Base-by-base conservation (phyloP, 2,329 filamentous ascomycete genomes). In the Penicillium sp. region DNA sequence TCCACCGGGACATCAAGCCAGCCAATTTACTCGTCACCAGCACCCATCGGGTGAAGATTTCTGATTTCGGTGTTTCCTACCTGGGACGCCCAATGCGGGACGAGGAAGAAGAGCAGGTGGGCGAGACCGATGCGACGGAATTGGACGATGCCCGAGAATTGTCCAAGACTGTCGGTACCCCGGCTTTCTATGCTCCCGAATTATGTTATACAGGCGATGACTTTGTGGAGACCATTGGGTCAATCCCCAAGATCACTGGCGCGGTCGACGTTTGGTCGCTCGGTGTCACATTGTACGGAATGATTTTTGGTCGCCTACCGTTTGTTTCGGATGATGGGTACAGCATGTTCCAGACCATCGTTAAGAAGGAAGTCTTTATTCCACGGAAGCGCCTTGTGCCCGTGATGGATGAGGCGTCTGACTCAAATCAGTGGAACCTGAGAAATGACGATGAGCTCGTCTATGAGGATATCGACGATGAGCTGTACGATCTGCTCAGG, bases 241-340 rank as follows among this genome's bases (percentile, higher is more conserved):
- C 61, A 7, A 57, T 68, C 1, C 88, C 78, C 57, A 91, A 78
- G 72, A 83, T 98, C 35, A 95, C 89, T 4, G 88, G 88, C 60
- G 88, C 94, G 61, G 95, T 98, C 58, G 93, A 98, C 64, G 84
- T 98, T 15, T 98, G 93, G 93, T 95, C 93, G 10, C 76, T 98
- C 21, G 93, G 93, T 21, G 88, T 98, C 19, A 98, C 93, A 0
- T 79, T 98, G 2, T 98, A 96, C 70, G 95, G 91, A 63, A 83
- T 98, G 67, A 83, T 98, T 48, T 98, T 86, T 65, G 93, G 89
- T 13, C 87, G 93, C 46, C 87, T 96, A 35, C 93, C 93, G 0
- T 98, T 97, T 64, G 79, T 94, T 59, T 89, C 89, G 43, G 85
- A 93, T 63, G 90, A 94, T 60, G 88, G 95, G 61, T 96, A 86